Percentiles rank a stretch among this genome's conserved stretches.
phyloP scores from a whole-genome alignment of 140 eudicot species.

The Flaveria floridana region DNA sequence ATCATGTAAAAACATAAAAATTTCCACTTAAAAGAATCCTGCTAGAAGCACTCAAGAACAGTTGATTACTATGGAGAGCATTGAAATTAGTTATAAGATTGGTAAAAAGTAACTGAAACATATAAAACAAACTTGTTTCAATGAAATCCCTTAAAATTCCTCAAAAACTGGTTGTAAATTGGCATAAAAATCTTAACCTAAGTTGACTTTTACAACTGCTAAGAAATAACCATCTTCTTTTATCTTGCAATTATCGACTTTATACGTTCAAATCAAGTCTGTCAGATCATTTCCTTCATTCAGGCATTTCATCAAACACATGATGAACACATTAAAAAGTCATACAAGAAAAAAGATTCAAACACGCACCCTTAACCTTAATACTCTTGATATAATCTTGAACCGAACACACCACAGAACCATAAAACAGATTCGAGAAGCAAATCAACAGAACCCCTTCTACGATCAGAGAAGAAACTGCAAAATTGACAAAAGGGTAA shows the following conservation, averaged over 20 bases:
- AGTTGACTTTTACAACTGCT: not conserved
- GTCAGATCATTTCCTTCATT: not conserved
- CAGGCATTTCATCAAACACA: slow-evolving; percentile 17
- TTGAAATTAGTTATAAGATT: not conserved
- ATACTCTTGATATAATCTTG: slow-evolving; percentile 20
- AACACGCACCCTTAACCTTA: slow-evolving; percentile 26
- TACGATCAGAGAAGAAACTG: slow-evolving; percentile 19
- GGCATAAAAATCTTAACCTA: not conserved
- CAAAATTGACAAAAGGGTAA: slow-evolving; percentile 20
- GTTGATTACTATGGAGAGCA: not conserved
- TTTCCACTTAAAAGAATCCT: not conserved
- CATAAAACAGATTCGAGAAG: slow-evolving; percentile 18
- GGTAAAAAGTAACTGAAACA: not conserved
- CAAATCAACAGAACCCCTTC: slow-evolving; percentile 12
- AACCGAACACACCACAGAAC: slow-evolving; percentile 19
- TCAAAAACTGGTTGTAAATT: slow-evolving; percentile 5
- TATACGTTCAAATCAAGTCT: slow-evolving; percentile 4
- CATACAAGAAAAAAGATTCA: not conserved
- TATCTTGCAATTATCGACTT: not conserved
- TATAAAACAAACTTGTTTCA: not conserved
- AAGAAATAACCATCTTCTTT: slow-evolving; percentile 4
- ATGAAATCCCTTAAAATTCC: not conserved
- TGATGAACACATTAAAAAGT: slow-evolving; percentile 4
- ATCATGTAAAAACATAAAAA: slow-evolving; percentile 17
- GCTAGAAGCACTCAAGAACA: not conserved